Conservation (phyloP, 2,329 filamentous ascomycete species). For the Colletotrichum musicola region DNA sequence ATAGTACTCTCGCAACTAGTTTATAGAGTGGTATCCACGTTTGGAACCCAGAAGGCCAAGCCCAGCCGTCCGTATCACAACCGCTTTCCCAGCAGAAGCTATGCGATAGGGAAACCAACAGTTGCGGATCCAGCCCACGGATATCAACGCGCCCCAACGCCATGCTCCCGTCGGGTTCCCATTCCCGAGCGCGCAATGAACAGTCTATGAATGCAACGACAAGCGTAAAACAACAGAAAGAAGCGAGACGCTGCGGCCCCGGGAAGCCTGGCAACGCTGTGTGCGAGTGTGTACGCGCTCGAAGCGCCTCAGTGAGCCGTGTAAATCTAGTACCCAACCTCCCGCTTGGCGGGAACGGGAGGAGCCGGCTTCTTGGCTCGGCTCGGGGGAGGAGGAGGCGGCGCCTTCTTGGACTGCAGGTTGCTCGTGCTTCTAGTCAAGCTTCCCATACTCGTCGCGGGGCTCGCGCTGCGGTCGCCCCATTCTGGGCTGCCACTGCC, state of each 20-base stretch:
- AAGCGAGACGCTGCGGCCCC: too few species aligned
- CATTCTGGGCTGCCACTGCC: constrained; percentile 66
- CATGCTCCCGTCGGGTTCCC: constrained; percentile 28
- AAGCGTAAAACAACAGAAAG: too few species aligned
- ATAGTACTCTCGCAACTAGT: not conserved
- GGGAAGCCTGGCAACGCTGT: not conserved
- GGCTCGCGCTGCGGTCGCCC: constrained; percentile 65
- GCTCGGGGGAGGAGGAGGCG: constrained; percentile 61
- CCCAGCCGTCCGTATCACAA: constrained; percentile 19
- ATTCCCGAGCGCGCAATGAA: constrained; percentile 23
- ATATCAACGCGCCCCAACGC: constrained; percentile 39
- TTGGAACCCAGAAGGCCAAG: constrained; percentile 14
- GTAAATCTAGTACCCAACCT: constrained; percentile 45
- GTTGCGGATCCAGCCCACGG: constrained; percentile 37
- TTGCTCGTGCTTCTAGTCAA: constrained; percentile 58
- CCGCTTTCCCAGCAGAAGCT: constrained; percentile 18
- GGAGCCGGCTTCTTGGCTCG: constrained; percentile 67
- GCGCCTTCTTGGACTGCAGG: constrained; percentile 52
- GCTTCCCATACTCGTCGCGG: constrained; percentile 68
- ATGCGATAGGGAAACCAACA: constrained; percentile 22
- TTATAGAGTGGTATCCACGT: constrained; percentile 20
- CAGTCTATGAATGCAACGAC: constrained; percentile 37
- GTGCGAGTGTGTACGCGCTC: not conserved
- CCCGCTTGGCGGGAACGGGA: constrained; percentile 52
- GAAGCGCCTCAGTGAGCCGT: constrained; percentile 1